Evolutionary conservation across 768 basidiomycete species (phyloP), one percentile per base, ranked within the genome.

Genomic region (Agrocybe chaxingu): DNA sequence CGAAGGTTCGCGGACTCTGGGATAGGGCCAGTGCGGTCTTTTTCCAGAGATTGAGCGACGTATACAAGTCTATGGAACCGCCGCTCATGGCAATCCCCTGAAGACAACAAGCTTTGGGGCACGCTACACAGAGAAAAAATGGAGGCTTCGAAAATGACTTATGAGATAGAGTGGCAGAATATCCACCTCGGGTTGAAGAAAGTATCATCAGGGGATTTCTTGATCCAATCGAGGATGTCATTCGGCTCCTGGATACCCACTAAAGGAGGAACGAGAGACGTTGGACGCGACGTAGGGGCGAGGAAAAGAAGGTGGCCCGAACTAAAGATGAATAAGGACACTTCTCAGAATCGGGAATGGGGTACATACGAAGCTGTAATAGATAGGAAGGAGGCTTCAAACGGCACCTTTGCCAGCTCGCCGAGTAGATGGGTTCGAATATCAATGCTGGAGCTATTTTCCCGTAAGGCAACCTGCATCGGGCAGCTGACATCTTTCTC

Each of bases 221-320:
- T 66, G 7, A 79, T 58, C 82, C 80, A 81, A 19, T 73, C 57
- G 36, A 78, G 62, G 35, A 81, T 44, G 8, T 30, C 49, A 10
- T 40, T 34, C 30, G 45, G 13, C 38, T 42, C 48, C 36, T 46
- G 43, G 19, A 64, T 56, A 8, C 77, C 78, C 38, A 63, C 59
- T 10, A 85, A 57, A 8, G 82, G 83, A 24, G 82, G 77, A 16
- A 65, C 58, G 19, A 85, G 69, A 10, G 64, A 70, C 6, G 64
- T 54, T 33, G 63, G 69, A 45, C 69, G 65, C 35, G 65, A 66
- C 32, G 61, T 47, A 7, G 62, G 50, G 2, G 74, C 66, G 9
- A 69, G 67, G 46, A 84, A 64, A n/a, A 89, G 66, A 10, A 85
- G 47, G 58, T 89, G 84, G 0, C 87, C 87, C 33, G 81, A 61